Conservation (phyloP, 306 rosid species). For the Cicer pinnatifidum region DNA sequence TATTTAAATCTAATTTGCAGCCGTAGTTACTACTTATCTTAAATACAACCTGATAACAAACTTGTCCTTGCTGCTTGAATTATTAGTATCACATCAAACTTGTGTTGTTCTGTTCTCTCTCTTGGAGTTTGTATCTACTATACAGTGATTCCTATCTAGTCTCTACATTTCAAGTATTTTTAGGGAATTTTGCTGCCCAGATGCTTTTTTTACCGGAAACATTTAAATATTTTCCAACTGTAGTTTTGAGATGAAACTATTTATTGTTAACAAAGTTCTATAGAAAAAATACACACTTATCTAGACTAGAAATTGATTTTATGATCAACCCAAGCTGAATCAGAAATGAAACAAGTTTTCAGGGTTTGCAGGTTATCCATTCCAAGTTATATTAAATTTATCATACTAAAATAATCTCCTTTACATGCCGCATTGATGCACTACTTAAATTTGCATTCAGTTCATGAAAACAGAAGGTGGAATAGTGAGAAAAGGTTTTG, state of each 20-base stretch:
- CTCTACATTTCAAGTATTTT: slow-evolving; percentile 15
- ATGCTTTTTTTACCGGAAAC: slow-evolving; percentile 33
- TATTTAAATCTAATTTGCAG: slow-evolving; percentile 26
- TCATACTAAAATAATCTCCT: background rate
- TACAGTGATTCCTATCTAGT: background rate
- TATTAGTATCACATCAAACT: slow-evolving; percentile 15
- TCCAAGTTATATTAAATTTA: slow-evolving; percentile 9
- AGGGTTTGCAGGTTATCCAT: slow-evolving; percentile 19
- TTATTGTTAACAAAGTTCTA: slow-evolving; percentile 9
- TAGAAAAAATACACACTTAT: slow-evolving; percentile 11
- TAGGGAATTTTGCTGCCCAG: background rate
- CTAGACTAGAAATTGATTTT: slow-evolving; percentile 35
- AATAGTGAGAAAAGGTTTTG: slow-evolving; percentile 1
- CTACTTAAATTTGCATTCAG: slow-evolving; percentile 31
- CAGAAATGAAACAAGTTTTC: slow-evolving; percentile 20
- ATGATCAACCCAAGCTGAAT: slow-evolving; percentile 34
- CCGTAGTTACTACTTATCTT: slow-evolving; percentile 31
- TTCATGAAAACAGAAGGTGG: slow-evolving; percentile 24
- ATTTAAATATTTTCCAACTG: background rate
- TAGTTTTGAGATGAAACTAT: slow-evolving; percentile 22
- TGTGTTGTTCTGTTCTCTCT: background rate
- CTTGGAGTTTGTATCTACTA: background rate
- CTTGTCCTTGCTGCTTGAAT: slow-evolving; percentile 7
- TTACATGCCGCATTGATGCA: slow-evolving; percentile 11
- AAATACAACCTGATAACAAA: slow-evolving; percentile 12